Evolutionary conservation across 139 green algal genomes (phyloP).

Genomic region (Haematococcus sp.): DNA sequence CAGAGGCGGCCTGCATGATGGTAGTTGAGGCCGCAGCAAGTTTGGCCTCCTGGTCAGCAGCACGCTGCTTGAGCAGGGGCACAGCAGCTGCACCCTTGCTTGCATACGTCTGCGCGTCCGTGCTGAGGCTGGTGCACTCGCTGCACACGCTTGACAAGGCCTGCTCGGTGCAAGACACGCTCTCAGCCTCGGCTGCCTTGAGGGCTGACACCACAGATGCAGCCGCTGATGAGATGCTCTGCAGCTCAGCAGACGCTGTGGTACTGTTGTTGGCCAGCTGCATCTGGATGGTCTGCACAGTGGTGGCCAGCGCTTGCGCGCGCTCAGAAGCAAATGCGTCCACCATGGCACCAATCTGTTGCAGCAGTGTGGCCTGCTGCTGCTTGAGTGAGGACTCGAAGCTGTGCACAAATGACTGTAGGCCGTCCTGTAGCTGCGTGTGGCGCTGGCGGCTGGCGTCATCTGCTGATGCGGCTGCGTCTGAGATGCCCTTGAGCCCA

Average conservation of each 20-base stretch:
- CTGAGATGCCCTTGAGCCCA: conserved; percentile 10
- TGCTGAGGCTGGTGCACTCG: too few species aligned
- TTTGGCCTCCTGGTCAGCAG: too few species aligned
- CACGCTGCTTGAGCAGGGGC: too few species aligned
- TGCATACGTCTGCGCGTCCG: too few species aligned
- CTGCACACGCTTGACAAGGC: background rate
- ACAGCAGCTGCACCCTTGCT: too few species aligned
- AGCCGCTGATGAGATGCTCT: background rate
- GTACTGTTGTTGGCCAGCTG: conserved; percentile 5
- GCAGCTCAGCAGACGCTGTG: background rate
- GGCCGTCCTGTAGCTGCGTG: background rate
- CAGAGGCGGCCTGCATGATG: too few species aligned
- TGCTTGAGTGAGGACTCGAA: conserved; percentile 15
- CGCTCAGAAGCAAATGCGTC: conserved; percentile 30
- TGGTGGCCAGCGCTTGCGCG: conserved; percentile 6
- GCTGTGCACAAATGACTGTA: conserved; percentile 14
- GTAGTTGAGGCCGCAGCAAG: too few species aligned
- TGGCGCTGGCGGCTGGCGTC: background rate
- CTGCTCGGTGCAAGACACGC: background rate
- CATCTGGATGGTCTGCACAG: conserved; percentile 17
- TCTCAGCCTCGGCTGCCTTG: conserved; percentile 11
- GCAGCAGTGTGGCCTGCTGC: conserved; percentile 33
- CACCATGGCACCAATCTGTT: conserved; percentile 32
- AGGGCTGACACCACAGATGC: background rate
- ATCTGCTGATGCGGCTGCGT: background rate